phyloP scores from a whole-genome alignment of 192 early-diverging fungal genomes.

The Coemansia javaensis region DNA sequence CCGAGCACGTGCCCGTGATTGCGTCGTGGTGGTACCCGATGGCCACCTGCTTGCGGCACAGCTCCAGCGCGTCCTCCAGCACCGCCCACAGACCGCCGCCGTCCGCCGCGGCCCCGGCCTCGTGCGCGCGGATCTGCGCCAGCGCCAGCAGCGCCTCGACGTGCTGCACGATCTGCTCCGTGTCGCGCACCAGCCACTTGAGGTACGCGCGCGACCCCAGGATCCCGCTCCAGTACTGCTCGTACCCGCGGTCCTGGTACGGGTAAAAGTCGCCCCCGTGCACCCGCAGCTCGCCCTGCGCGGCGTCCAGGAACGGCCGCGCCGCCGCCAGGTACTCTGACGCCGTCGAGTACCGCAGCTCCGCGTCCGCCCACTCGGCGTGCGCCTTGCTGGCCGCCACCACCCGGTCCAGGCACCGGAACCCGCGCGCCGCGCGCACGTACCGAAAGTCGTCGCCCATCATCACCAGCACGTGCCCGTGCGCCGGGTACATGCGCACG shows the following conservation, averaged over 20 bases:
- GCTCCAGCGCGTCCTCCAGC: conserved; percentile 28
- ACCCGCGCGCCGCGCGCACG: conserved; percentile 13
- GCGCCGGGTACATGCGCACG: conserved; percentile 31
- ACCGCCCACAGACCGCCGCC: conserved; percentile 2
- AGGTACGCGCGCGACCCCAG: conserved; percentile 28
- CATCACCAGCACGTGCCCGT: conserved; percentile 45
- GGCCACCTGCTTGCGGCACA: conserved; percentile 39
- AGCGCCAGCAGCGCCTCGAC: conserved; percentile 28
- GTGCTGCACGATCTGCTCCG: conserved; percentile 44
- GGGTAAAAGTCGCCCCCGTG: conserved; percentile 35
- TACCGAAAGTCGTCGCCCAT: conserved; percentile 48
- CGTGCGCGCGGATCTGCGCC: not conserved
- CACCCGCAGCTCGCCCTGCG: not conserved
- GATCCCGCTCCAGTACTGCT: conserved; percentile 50
- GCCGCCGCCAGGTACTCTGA: conserved; percentile 28
- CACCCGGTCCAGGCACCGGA: conserved; percentile 34
- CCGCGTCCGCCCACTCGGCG: conserved; percentile 5
- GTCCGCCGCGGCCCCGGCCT: not conserved
- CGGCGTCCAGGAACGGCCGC: not conserved
- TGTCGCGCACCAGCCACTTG: conserved; percentile 32
- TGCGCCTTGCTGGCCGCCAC: not conserved
- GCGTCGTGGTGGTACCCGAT: conserved; percentile 50
- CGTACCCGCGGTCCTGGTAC: conserved; percentile 46
- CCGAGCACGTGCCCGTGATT: conserved; percentile 40
- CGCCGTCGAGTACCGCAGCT: conserved; percentile 28